Conservation (phyloP, 179 eudicot species). For the Beta macrorhiza region DNA sequence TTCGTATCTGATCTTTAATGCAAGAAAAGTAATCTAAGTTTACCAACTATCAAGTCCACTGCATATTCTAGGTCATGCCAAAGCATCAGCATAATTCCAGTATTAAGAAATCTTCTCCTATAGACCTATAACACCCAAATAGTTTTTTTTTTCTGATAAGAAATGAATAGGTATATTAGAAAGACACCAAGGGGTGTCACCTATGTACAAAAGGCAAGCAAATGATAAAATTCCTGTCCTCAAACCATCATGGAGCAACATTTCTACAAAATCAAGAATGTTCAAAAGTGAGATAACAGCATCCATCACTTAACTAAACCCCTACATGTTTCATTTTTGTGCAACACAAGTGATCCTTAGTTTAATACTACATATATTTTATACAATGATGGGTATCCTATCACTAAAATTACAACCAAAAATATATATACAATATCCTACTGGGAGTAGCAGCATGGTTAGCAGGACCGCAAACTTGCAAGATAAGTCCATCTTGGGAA, state of each 20-base stretch:
- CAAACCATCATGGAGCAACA: no score
- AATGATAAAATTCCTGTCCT: no score
- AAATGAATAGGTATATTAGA: background rate
- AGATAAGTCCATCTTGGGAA: background rate
- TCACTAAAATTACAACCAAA: no score
- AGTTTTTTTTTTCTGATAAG: no score
- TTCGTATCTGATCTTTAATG: background rate
- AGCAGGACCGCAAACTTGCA: background rate
- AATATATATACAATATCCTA: background rate
- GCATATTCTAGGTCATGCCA: background rate
- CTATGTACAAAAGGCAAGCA: no score
- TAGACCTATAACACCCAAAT: background rate
- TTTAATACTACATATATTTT: background rate
- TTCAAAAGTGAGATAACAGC: no score
- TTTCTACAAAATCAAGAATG: no score
- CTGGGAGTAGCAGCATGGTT: background rate
- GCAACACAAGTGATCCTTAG: background rate
- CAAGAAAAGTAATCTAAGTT: background rate
- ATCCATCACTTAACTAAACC: no score
- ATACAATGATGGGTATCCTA: background rate
- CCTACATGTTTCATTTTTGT: no score
- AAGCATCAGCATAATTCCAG: background rate
- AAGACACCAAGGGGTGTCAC: no score
- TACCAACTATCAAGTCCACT: background rate
- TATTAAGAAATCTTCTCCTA: background rate